phyloP scores from a whole-genome alignment of 352 stramenopile genomes.

The Phytophthora macrochlamydospora region DNA sequence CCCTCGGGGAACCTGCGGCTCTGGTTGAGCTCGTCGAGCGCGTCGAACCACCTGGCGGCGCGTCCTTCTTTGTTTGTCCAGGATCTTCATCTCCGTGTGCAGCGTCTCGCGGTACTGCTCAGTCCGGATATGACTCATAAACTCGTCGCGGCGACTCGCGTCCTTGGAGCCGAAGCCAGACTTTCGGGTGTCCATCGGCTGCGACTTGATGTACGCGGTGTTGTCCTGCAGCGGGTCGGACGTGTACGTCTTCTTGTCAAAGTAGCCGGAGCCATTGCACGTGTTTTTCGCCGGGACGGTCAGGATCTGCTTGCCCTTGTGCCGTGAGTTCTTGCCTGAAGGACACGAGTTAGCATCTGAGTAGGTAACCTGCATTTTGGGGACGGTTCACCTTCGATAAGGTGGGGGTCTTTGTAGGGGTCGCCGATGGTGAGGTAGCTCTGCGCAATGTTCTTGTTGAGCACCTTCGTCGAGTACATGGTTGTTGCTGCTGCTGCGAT shows the following conservation, averaged over 20 bases:
- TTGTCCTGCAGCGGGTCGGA: slow-evolving; percentile 89
- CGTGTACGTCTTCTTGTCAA: slow-evolving; percentile 85
- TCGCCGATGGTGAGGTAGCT: slow-evolving; percentile 85
- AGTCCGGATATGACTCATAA: slow-evolving; percentile 90
- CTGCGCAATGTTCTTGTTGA: slow-evolving; percentile 84
- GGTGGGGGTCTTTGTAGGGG: slow-evolving; percentile 72
- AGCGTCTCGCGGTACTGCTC: slow-evolving; percentile 90
- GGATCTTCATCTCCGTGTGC: slow-evolving; percentile 82
- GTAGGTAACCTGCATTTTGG: neutral
- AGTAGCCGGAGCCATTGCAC: slow-evolving; percentile 85
- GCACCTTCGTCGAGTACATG: slow-evolving; percentile 82
- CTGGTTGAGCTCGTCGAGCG: slow-evolving; percentile 50
- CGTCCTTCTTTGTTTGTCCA: slow-evolving; percentile 72
- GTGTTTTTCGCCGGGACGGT: slow-evolving; percentile 76
- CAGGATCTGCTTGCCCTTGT: slow-evolving; percentile 82
- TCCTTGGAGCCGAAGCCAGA: slow-evolving; percentile 92
- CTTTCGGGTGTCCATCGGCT: slow-evolving; percentile 88
- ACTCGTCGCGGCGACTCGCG: slow-evolving; percentile 89
- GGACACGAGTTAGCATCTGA: neutral
- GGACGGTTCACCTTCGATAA: slow-evolving; percentile 56
- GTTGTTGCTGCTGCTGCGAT: slow-evolving; percentile 4
- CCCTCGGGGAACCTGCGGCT: slow-evolving; percentile 72
- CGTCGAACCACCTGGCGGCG: slow-evolving; percentile 43
- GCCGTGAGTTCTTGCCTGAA: slow-evolving; percentile 64
- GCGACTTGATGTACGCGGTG: slow-evolving; percentile 87